phyloP scores from a whole-genome alignment of 2,329 filamentous ascomycete species.

The Aspergillus pseudoviridinutans region DNA sequence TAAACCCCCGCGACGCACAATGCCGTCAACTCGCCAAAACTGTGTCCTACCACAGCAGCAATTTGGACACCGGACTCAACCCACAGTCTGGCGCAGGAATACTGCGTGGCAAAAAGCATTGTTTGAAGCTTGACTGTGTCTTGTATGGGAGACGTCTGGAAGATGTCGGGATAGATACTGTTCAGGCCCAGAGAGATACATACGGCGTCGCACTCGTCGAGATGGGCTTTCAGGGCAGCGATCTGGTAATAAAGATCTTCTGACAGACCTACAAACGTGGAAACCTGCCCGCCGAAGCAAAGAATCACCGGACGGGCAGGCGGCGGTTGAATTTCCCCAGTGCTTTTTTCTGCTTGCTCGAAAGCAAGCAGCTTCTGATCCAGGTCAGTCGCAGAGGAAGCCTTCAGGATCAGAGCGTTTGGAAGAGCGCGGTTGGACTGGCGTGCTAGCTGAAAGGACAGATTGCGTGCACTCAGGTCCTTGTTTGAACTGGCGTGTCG shows the following conservation, averaged over 20 bases:
- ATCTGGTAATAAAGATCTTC: background rate
- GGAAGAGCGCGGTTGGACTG: conserved; percentile 1
- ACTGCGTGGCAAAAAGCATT: conserved; percentile 37
- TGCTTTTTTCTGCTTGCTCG: background rate
- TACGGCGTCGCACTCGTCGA: background rate
- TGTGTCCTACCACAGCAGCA: conserved; percentile 35
- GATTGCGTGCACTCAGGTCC: background rate
- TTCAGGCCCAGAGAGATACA: conserved; percentile 25
- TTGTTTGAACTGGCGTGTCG: background rate
- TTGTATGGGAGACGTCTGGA: conserved; percentile 18
- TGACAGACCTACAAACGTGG: background rate
- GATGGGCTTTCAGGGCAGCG: background rate
- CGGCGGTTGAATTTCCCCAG: background rate
- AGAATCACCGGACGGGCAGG: background rate
- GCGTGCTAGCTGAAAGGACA: conserved; percentile 1
- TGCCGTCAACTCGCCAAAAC: conserved; percentile 37
- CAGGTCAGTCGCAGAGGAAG: background rate
- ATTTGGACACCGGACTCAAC: conserved; percentile 35
- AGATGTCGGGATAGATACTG: conserved; percentile 32
- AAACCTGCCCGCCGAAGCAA: background rate
- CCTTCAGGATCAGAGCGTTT: background rate
- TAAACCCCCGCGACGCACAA: conserved; percentile 31
- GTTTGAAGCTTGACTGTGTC: conserved; percentile 31
- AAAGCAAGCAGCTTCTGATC: background rate
- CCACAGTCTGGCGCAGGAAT: conserved; percentile 36